Base-by-base conservation (phyloP, 306 rosid genomes). In the Gastrolobium bilobum region DNA sequence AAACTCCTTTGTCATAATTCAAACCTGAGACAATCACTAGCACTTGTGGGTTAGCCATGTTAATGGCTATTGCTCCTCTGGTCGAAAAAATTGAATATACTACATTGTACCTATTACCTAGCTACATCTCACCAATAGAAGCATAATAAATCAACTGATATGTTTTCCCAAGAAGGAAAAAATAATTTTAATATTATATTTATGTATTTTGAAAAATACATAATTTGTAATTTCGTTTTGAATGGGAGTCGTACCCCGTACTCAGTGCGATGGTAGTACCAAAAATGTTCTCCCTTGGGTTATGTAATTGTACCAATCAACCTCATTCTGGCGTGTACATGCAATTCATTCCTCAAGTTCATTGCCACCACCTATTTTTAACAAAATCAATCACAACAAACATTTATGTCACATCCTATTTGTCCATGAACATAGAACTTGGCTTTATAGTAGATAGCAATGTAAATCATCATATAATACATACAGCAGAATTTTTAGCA, bases 331-430 rank as follows among this genome's bases (percentile, higher is more conserved):
- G 4, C 80, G 73, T 11, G 90, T 65, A 35, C 92, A 20, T 83
- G 94, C 2, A 90, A 31, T 53, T 90, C 94, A 34, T 90, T 90
- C 74, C 89, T 75, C 79, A 90, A 52, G 47, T 92, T 86, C 88
- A 84, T 83, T 43, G 88, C 88, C n/a, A 84, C 81, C 66, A 90
- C 82, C 90, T 90, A 54, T 65, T 33, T 10, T 11, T 39, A 38
- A 2, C 15, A 35, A 75, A 63, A 48, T 0, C 31, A 79, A 10
- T 13, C 30, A 75, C 34, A 82, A 7, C 26, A n/a, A 40, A 60
- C 8, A 71, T 11, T 7, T 14, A 66, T 39, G 46, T 26, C 11
- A 54, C 50, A 44, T 0, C 13, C 47, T 43, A 43, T 43, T 43
- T 43, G 10, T 43, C 47, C 10, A 43, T 43, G 47, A 43, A 43